phyloP scores from a whole-genome alignment of 805 yeast genomes.

The Myxozyma lipomycoides region DNA sequence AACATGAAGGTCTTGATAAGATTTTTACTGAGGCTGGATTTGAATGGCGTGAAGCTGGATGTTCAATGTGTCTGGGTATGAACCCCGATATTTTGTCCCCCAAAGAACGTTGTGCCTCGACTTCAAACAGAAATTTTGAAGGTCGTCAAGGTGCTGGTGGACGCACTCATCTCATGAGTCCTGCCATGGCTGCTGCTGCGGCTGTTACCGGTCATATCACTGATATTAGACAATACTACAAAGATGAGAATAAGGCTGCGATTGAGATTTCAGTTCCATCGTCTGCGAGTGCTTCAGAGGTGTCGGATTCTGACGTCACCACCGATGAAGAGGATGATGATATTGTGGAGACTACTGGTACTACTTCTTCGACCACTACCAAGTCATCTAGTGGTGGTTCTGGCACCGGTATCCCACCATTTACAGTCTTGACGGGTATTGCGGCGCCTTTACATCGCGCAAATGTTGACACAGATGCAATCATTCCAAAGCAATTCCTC shows the following conservation, averaged over 20 bases:
- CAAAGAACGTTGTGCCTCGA: constrained; percentile 96
- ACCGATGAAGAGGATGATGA: constrained; percentile 53
- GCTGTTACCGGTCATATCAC: constrained; percentile 85
- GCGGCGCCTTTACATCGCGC: constrained; percentile 95
- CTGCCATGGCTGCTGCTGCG: constrained; percentile 99
- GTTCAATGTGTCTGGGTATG: constrained; percentile 99
- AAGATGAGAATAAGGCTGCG: constrained; percentile 55
- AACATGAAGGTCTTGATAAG: constrained; percentile 88
- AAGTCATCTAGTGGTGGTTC: constrained; percentile 33
- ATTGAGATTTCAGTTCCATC: constrained; percentile 42
- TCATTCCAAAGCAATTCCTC: constrained; percentile 96
- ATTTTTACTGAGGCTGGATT: constrained; percentile 89
- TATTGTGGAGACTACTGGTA: constrained; percentile 57
- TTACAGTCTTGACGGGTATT: constrained; percentile 70
- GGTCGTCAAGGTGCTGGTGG: constrained; percentile 98
- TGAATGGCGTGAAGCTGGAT: constrained; percentile 99
- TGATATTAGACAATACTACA: constrained; percentile 79
- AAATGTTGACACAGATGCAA: constrained; percentile 97
- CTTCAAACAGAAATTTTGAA: constrained; percentile 97
- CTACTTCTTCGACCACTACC: constrained; percentile 30
- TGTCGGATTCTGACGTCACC: constrained; percentile 37
- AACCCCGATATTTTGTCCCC: constrained; percentile 96
- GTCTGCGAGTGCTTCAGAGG: constrained; percentile 37
- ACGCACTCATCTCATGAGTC: constrained; percentile 96
- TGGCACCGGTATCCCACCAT: constrained; percentile 64